phyloP scores from a whole-genome alignment of 129 eudicot genomes.

The Rutidosis leptorrhynchoides region DNA sequence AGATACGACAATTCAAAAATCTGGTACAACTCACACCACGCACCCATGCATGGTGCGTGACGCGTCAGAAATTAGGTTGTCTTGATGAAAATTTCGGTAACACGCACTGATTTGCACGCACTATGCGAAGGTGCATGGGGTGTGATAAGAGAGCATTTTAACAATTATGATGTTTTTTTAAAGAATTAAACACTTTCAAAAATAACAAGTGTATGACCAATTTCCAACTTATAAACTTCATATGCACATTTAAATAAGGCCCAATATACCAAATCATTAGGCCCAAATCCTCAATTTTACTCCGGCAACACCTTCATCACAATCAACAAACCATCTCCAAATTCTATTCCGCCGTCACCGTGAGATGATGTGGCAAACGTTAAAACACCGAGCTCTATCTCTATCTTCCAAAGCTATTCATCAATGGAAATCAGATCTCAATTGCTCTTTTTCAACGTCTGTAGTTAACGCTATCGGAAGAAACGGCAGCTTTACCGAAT shows the following conservation, averaged over 20 bases:
- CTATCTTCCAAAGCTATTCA: slow-evolving; percentile 24
- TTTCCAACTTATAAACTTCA: too few relatives aligned
- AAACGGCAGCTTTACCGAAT: slow-evolving; percentile 25
- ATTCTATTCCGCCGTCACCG: slow-evolving; percentile 4
- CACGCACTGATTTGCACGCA: too few relatives aligned
- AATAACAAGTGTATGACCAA: too few relatives aligned
- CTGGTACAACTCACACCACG: too few relatives aligned
- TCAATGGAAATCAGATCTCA: slow-evolving; percentile 34
- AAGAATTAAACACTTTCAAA: too few relatives aligned
- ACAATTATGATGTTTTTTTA: too few relatives aligned
- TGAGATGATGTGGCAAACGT: slow-evolving; percentile 20
- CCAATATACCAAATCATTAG: neutral
- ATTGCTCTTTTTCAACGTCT: slow-evolving; percentile 38
- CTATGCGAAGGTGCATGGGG: too few relatives aligned
- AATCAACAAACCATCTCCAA: neutral
- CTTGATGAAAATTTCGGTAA: too few relatives aligned
- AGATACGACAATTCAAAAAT: too few relatives aligned
- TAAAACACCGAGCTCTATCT: slow-evolving; percentile 22
- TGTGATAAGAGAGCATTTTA: too few relatives aligned
- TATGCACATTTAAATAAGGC: neutral
- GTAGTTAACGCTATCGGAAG: neutral
- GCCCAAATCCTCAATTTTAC: neutral
- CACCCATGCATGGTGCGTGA: too few relatives aligned
- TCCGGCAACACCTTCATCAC: slow-evolving; percentile 5
- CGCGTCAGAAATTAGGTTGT: too few relatives aligned